Conservation (phyloP, 352 stramenopile genomes). For the Globisporangium recalcitrans region DNA sequence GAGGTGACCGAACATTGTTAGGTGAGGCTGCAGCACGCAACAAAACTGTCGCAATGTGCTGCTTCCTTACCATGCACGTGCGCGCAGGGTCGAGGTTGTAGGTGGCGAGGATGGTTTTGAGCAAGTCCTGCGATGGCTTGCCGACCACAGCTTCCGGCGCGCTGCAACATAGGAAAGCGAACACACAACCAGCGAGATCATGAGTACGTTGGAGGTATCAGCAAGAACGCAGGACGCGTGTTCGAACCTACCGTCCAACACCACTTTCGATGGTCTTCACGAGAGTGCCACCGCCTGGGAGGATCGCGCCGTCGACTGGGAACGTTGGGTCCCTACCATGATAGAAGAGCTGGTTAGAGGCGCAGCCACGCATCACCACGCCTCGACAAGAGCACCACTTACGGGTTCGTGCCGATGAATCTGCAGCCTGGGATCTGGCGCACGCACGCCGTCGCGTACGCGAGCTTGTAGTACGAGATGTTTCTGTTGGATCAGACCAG, state of each 20-base stretch:
- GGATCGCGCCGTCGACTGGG: constrained; percentile 63
- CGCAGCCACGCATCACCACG: neutral
- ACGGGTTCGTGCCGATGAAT: constrained; percentile 85
- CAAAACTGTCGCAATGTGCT: neutral
- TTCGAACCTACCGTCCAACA: constrained; percentile 57
- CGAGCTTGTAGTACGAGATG: constrained; percentile 84
- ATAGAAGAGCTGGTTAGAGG: neutral
- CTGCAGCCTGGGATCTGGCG: constrained; percentile 66
- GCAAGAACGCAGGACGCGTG: no score
- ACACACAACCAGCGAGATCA: neutral
- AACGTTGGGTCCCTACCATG: constrained; percentile 60
- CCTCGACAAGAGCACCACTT: constrained; percentile 9
- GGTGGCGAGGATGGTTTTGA: constrained; percentile 72
- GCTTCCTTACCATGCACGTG: constrained; percentile 69
- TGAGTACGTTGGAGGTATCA: neutral
- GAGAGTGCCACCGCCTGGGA: constrained; percentile 64
- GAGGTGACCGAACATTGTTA: neutral
- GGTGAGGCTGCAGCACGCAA: neutral
- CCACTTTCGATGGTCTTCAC: constrained; percentile 65
- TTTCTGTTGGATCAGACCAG: constrained; percentile 28
- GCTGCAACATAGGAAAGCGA: constrained; percentile 25
- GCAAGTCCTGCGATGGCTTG: constrained; percentile 79
- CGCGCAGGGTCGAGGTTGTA: constrained; percentile 61
- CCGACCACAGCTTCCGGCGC: constrained; percentile 67
- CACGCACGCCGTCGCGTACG: constrained; percentile 68